Base-by-base conservation (phyloP, 805 yeast genomes). In the Torulaspora franciscae region DNA sequence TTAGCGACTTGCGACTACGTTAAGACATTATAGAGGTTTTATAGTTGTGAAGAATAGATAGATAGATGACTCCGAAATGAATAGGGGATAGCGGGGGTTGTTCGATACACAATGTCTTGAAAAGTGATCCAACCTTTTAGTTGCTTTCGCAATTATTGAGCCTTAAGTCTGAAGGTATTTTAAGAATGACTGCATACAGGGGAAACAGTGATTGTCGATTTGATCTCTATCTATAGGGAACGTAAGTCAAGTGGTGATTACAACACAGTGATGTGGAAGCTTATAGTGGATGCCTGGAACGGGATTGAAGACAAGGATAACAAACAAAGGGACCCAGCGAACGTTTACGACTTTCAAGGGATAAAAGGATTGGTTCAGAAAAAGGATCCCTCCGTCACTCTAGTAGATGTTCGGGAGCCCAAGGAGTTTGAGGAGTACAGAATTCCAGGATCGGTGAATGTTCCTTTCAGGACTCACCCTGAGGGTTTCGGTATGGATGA, bases 371-470 rank as follows among this genome's bases (percentile, higher is more conserved):
- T 83, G 13, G 70, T 73, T 11, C 48, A 46, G 10, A 49, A 65
- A 26, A 71, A 71, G 1, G 69, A 67, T 40, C 71, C 76, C 19
- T 67, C 72, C 11, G 61, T 72, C 7, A 74, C 83, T 14, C 67
- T 88, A 28, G 78, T 88, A 14, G 96, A 89, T 59, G 95, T 83
- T 23, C 79, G 96, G 61, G 96, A 89, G 68, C 95, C 95, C 6
- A 75, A 74, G 34, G 96, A 89, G 67, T 80, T 62, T 58, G 46
- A 51, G 15, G 69, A 68, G 27, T 96, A 95, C 28, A 80, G 76
- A 58, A 85, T 89, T 49, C 95, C 95, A 11, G 76, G 79, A n/a
- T 84, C 95, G 10, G 63, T 85, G 46, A 89, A 89, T 61, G 75
- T 89, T 47, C 96, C 96, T 6, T 84, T 77, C 70, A 85, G 82